Evolutionary conservation across 1,284 basidiomycete genomes (phyloP), one percentile per base, ranked within the genome.

Genomic region (Ustilago nuda): DNA sequence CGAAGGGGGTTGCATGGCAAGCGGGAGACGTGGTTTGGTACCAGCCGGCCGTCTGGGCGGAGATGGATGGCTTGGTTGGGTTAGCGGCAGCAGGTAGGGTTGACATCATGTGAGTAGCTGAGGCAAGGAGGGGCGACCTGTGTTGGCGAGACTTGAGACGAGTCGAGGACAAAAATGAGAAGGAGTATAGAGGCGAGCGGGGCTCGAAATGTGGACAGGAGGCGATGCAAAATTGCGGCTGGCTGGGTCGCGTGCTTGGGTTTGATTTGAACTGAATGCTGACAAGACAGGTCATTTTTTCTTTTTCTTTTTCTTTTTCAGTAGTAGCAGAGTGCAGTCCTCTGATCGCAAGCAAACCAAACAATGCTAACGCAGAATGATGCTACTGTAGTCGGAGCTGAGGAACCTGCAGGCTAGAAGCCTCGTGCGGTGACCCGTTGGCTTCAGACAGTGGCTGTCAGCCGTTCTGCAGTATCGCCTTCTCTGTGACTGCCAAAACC

Each of bases 371-470:
- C 48, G 48, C 48, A 32, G 27, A 50, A 27, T 50, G 23, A 32
- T 50, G 13, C n/a, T 27, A 27, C 23, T 27, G 23, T 13, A 32
- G 35, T 53, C 51, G 51, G 51, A 53, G 51, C 32, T 36, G 19
- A 41, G 33, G 51, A 52, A 45, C 43, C 59, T 55, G 61, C 46
- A 48, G 33, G 9, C n/a, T 48, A 56, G 43, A 57, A 57, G 45
- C 30, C 46, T 63, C 45, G 55, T 53, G 62, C 54, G 36, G 56
- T 50, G 62, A 64, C 39, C 48, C 50, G 62, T n/a, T n/a, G n/a
- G n/a, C n/a, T n/a, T n/a, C n/a, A n/a, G 55, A 48, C 50, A 53
- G 46, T 15, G 27, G 27, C 39, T 45, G 43, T 41, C 50, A 50
- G 37, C 37, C 8, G 35, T 46, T n/a, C 27, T 50, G 23, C 23